Percentiles rank a stretch among this genome's conserved stretches.
phyloP scores from a whole-genome alignment of 345 rosid genomes.

The Atalantia buxifolia region DNA sequence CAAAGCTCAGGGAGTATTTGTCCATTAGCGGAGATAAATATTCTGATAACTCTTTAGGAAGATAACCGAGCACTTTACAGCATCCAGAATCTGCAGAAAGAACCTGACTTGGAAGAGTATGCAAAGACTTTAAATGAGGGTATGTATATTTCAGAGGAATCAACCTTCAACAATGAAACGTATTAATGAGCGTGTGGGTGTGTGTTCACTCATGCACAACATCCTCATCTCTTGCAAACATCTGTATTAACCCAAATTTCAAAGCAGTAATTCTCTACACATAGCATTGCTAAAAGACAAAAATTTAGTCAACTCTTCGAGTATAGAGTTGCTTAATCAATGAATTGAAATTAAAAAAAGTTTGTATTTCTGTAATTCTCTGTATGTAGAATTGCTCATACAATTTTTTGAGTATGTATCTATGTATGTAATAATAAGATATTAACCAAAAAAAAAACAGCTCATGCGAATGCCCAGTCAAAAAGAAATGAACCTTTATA shows the following conservation, averaged over 20 bases:
- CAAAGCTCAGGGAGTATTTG: slow-evolving; percentile 46
- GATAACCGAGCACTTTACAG: slow-evolving; percentile 65
- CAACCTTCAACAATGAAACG: not conserved
- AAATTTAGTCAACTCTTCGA: not conserved
- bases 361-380: not conserved
- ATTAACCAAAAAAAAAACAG: not conserved
- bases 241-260: not conserved
- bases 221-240: not conserved
- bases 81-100: slow-evolving; percentile 42
- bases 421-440: not conserved
- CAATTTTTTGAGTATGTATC: not conserved
- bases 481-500: slow-evolving; percentile 50
- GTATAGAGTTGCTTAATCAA: not conserved
- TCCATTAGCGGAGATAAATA: slow-evolving; percentile 71
- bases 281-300: not conserved
- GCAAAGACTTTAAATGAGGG: not conserved
- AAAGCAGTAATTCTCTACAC: not conserved
- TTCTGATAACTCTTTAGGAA: slow-evolving; percentile 73
- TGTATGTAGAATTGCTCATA: not conserved
- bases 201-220: not conserved
- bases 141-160: not conserved
- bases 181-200: not conserved
- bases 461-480: slow-evolving; percentile 1
- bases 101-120: slow-evolving; percentile 47
- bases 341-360: not conserved